Evolutionary conservation across 2,329 filamentous ascomycete genomes (phyloP), one percentile per base, ranked within the genome.

Genomic region (Ophiobolus disseminans): DNA sequence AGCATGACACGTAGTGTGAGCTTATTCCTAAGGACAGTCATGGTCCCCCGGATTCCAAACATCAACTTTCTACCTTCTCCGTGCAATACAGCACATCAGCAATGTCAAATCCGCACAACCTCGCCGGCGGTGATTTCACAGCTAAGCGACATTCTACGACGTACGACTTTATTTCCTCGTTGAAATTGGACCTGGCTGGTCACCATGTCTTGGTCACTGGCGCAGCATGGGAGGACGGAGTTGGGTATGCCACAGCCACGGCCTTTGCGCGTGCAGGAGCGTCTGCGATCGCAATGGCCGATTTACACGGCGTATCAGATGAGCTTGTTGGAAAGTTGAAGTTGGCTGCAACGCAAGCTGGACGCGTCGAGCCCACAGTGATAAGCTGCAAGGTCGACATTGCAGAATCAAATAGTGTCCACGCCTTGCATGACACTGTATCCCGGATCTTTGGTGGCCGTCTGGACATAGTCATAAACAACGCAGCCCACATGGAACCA

Each of bases 381-480:
- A 9, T 10, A n/a, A 5, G 3, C 25, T 28, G 5, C 3, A 28
- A 9, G n/a, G 25, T 28, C 25, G 25, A 28, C 5, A 28, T 28
- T 5, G 25, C 25, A n/a, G n/a, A 28, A n/a, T n/a, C 10, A 5
- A n/a, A 28, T 10, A n/a, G n/a, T 28, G 25, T 28, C 25, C 3
- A 28, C 10, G 5, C 25, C 10, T n/a, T 28, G 25, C 25, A 28
- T 28, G 25, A 28, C 25, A 28, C 2, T 2, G 25, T 50, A 4
- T 21, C 21, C 14, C 8, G 37, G 14, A 11, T 10, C 22, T 39
- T 45, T 20, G 23, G 25, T 22, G 40, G 43, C 0, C 50, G 54
- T 3, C 57, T 80, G 10, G 76, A 80, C 44, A 66, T 79, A 37
- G 64, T 81, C 2, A 56, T 79, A 43, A 79, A 80, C 58, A 79